Base-by-base conservation (phyloP, 371 early-diverging fungal genomes). In the Actinomortierella ambigua region DNA sequence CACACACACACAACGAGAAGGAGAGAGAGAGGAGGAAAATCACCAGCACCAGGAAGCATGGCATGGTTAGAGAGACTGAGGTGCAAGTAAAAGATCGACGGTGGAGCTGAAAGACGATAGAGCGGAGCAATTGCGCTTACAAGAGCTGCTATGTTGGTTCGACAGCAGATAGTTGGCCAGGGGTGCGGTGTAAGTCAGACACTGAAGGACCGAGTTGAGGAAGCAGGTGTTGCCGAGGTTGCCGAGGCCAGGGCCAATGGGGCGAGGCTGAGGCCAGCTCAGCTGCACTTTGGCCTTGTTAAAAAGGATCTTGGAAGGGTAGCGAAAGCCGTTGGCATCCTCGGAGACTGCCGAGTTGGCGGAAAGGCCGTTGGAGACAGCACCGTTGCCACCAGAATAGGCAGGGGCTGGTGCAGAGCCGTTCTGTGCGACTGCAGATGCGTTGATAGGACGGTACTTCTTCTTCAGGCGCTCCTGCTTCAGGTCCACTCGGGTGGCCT, bases 191-290 rank as follows among this genome's bases (percentile, higher is more conserved):
- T 92, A 93, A 14, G 90, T 89, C 57, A 99, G 76, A 65, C 98
- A 98, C 75, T 98, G 97, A 17, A 99, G 71, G 3, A 92, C 88
- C 14, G 94, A 89, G 81, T 97, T 98, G 69, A 98, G 82, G 79
- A 92, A 99, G 73, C 99, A 99, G 0, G 98, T 97, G 66, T 98
- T 98, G 24, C 95, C 94, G 41, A 94, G 81, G 69, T 98, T 97
- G 59, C 86, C 77, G 40, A 97, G 78, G 5, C 97, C 97, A 18
- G 90, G 87, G 3, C 93, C 93, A 49, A 91, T 80, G 9, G 79
- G 69, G 17, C 84, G 81, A 39, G 79, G 66, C n/a, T 75, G 50
- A 15, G 69, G 75, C 92, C 92, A 92, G 42, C 68, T 58, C 26
- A 67, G 54, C 9, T 78, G 50, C 23, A 90, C 79, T 56, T 81